Percentiles rank a stretch among this genome's conserved stretches.
phyloP scores from a whole-genome alignment of 352 stramenopile genomes.

The Thraustochytrium sp. region DNA sequence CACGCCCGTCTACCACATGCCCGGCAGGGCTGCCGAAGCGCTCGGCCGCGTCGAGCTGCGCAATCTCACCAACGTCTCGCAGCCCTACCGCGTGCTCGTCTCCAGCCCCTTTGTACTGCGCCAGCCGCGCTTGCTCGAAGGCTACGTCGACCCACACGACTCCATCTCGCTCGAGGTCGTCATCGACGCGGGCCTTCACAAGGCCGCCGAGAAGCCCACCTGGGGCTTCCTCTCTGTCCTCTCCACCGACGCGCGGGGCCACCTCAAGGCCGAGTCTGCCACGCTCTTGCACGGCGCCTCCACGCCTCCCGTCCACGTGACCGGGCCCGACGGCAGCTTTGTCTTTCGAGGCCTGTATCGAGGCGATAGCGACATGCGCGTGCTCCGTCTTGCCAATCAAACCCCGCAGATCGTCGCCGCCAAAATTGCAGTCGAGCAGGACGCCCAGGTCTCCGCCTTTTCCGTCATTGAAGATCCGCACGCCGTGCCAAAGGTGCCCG shows the following conservation, averaged over 20 bases:
- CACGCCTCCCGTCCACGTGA: not conserved
- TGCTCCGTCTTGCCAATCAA: not conserved
- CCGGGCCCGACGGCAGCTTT: not conserved
- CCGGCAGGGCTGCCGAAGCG: not conserved
- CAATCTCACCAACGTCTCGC: not conserved
- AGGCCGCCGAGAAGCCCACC: not conserved
- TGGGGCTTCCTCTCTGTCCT: constrained; percentile 13
- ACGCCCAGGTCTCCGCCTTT: constrained; percentile 16
- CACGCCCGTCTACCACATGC: not conserved
- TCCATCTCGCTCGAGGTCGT: not conserved
- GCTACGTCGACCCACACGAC: constrained; percentile 16
- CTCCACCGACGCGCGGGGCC: not conserved
- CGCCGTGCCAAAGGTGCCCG: not conserved
- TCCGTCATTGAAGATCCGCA: not conserved
- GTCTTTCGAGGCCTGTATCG: not conserved
- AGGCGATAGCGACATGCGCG: not conserved
- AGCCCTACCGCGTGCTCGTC: not conserved
- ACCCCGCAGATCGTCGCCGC: not conserved
- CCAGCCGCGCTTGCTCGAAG: not conserved
- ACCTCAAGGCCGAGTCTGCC: not conserved
- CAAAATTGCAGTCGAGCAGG: not conserved
- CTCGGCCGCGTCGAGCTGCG: not conserved
- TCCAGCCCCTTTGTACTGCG: constrained; percentile 9
- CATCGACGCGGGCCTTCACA: not conserved
- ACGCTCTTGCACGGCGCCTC: not conserved